These are phyloP conservation scores for Talaromyces sp. DNA, from an alignment of 2,329 filamentous ascomycete genomes.

Conservation along the genomic window DNA sequence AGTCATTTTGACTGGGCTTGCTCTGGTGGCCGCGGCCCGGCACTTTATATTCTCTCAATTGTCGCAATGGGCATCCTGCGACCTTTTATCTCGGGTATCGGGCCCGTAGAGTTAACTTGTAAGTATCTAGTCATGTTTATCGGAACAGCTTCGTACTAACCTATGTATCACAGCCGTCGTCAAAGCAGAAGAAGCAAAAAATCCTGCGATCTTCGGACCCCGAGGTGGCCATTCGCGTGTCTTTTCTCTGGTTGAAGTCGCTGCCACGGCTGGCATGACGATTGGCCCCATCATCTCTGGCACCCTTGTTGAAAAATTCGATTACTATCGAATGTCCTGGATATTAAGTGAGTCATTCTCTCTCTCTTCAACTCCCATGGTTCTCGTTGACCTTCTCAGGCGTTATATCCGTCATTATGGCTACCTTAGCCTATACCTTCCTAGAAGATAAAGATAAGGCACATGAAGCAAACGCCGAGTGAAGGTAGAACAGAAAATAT, in stretches of 20 bases:
- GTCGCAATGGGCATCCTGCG: neutral
- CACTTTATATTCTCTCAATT: neutral
- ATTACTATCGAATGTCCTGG: conserved; percentile 9
- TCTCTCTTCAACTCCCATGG: neutral
- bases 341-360: conserved; percentile 5
- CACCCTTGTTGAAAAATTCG: conserved; percentile 1
- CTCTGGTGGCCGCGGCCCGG: neutral
- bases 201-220: conserved; percentile 6
- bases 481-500: neutral
- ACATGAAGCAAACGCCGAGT: neutral
- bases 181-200: conserved; percentile 2
- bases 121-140: neutral
- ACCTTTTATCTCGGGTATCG: neutral
- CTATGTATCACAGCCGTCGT: conserved; percentile 1
- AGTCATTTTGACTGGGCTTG: neutral
- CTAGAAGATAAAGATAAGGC: neutral
- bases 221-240: conserved; percentile 8
- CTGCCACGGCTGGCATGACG: conserved; percentile 7
- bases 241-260: conserved; percentile 7
- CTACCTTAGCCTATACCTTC: neutral
- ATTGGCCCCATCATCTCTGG: conserved; percentile 7
- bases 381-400: neutral
- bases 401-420: neutral
- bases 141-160: neutral
- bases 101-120: neutral